These are phyloP conservation scores for Beauveria caledonica DNA, from an alignment of 2,329 filamentous ascomycete species.

Conservation along the genomic window DNA sequence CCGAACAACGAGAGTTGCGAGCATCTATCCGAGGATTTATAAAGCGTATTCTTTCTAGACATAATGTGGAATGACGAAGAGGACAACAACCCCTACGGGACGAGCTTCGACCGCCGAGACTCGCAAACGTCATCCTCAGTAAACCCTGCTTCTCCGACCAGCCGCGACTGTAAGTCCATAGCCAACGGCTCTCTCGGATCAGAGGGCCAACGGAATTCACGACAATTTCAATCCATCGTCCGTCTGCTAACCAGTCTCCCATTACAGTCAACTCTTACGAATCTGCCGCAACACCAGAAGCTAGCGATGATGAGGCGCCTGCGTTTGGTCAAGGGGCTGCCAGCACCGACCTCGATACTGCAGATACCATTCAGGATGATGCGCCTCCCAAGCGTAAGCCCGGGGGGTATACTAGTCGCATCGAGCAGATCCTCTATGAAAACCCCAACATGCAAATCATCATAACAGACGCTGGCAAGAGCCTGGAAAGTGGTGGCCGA, in stretches of 20 bases:
- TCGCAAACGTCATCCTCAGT: slow-evolving; percentile 62
- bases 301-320: slow-evolving; percentile 58
- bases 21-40: slow-evolving; percentile 15
- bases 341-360: slow-evolving; percentile 38
- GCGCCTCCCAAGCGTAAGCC: slow-evolving; percentile 58
- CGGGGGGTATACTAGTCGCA: slow-evolving; percentile 85
- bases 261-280: slow-evolving; percentile 40
- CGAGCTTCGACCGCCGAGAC: slow-evolving; percentile 80
- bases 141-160: slow-evolving; percentile 55
- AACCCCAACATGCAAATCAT: slow-evolving; percentile 82
- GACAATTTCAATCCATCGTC: no score
- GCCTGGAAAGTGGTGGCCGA: slow-evolving; percentile 79
- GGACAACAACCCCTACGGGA: slow-evolving; percentile 93
- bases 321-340: slow-evolving; percentile 20
- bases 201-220: background rate
- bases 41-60: slow-evolving; percentile 9
- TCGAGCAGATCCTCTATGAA: slow-evolving; percentile 96
- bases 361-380: slow-evolving; percentile 34
- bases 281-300: slow-evolving; percentile 61
- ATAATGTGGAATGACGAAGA: slow-evolving; percentile 92
- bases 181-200: background rate
- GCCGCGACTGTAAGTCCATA: slow-evolving; percentile 47
- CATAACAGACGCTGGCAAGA: slow-evolving; percentile 94
- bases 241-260: background rate
- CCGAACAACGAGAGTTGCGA: background rate